Evolutionary conservation across 768 basidiomycete genomes (phyloP), one percentile per base, ranked within the genome.

Genomic region (Cantharellus cinnabarinus): DNA sequence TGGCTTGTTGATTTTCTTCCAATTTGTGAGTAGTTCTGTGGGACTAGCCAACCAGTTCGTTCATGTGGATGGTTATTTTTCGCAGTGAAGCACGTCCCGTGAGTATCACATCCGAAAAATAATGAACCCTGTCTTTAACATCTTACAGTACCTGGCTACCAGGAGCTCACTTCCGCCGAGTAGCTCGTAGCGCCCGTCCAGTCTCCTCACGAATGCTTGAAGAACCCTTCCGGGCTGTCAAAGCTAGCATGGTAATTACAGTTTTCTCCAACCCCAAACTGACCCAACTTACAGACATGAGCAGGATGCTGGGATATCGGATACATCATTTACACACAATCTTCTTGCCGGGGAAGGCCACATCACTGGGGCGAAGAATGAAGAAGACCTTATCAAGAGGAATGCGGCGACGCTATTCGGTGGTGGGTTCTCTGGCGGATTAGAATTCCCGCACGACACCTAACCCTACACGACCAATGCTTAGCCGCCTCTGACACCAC

Each of bases 401-500:
- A 48, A 48, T 48, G 44, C 44, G 29, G 44, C 44, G 10, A 48
- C 44, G 44, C 44, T 48, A 29, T 48, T 48, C 29, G 44, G 44
- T 48, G 44, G 44, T 48, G 29, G 44, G 44, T 48, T 48, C 44
- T 48, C 29, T 48, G 44, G 44, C 29, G 0, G 29, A 10, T 48
- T 29, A 48, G 44, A 48, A 48, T 10, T 10, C 29, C 29, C 44
- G 20, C 20, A 29, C 20, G 20, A 29, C 20, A 29, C 20, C 20
- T 29, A 29, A 29, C 20, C 20, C 20, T 29, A 29, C 20, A 29
- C 20, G 20, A 29, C 20, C 20, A 29, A 29, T 10, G 10, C 2
- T 7, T 44, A 14, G 35, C 56, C 34, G 10, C 38, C 7, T 15
- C 56, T 42, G 10, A 41, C 10, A 57, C 56, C 14, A 72, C 71